Conservation (phyloP, 1,139 yeast genomes). For the Hyphopichia pseudoburtonii region DNA sequence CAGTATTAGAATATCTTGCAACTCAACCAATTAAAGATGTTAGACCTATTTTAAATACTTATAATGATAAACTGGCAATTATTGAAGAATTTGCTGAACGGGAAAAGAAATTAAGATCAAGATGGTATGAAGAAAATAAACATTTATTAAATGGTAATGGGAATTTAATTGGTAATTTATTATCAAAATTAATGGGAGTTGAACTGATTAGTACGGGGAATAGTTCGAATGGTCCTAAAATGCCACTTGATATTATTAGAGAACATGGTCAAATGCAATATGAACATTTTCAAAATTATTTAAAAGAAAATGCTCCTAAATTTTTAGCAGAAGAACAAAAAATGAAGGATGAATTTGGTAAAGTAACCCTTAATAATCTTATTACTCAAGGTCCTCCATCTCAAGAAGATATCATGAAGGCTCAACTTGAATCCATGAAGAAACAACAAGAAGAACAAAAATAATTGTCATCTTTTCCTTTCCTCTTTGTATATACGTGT, state of each 20-base stretch:
- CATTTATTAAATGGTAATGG: constrained; percentile 36
- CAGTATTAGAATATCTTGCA: constrained; percentile 92
- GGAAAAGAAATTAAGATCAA: constrained; percentile 69
- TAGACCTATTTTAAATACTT: constrained; percentile 80
- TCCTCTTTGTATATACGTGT: too few relatives aligned
- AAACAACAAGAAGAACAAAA: constrained; percentile 2
- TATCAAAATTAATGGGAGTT: constrained; percentile 61
- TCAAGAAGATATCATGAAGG: constrained; percentile 79
- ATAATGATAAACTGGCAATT: constrained; percentile 56
- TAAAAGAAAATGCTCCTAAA: constrained; percentile 87
- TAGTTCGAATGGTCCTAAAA: constrained; percentile 59
- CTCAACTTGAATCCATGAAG: constrained; percentile 46
- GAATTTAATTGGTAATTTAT: constrained; percentile 47
- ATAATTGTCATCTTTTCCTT: too few relatives aligned
- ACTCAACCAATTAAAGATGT: constrained; percentile 89
- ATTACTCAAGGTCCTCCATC: constrained; percentile 83
- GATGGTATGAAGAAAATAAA: constrained; percentile 66
- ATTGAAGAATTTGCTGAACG: constrained; percentile 78
- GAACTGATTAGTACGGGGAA: constrained; percentile 41
- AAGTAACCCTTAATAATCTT: constrained; percentile 71
- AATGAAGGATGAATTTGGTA: constrained; percentile 78
- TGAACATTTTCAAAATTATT: constrained; percentile 75
- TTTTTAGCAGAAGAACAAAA: constrained; percentile 76
- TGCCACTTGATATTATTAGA: constrained; percentile 88
- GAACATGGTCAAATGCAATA: constrained; percentile 93